Evolutionary conservation across 768 basidiomycete species (phyloP).

Genomic region (Tricholoma matsutake): DNA sequence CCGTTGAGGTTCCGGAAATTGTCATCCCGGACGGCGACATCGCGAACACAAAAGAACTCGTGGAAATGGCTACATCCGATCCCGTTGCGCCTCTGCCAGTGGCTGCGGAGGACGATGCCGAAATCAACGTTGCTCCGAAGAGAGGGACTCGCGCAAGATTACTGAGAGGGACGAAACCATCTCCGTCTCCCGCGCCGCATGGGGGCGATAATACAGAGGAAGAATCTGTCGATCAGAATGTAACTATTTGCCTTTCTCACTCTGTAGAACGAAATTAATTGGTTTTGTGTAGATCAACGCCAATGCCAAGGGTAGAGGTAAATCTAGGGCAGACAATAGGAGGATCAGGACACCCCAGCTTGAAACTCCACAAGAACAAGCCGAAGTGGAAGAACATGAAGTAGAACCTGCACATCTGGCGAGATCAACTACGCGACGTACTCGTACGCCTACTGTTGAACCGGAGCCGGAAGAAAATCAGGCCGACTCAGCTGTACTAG

Average conservation of each 20-base stretch:
- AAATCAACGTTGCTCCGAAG: neutral
- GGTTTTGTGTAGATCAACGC: neutral
- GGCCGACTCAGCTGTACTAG: neutral
- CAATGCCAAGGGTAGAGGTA: neutral
- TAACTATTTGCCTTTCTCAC: neutral
- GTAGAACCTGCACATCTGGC: neutral
- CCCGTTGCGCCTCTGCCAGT: neutral
- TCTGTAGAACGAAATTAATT: neutral
- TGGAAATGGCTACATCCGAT: neutral
- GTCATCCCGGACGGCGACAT: neutral
- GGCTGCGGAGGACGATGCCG: neutral
- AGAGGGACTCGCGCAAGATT: conserved; percentile 10
- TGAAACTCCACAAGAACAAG: neutral
- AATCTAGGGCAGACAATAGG: neutral
- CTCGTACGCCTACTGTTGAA: conserved; percentile 22
- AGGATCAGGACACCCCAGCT: neutral
- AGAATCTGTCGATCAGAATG: neutral
- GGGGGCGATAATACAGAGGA: neutral
- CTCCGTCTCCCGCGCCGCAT: neutral
- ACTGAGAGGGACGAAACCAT: neutral
- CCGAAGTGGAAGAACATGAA: neutral
- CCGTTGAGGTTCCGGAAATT: conserved; percentile 2
- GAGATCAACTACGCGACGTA: conserved; percentile 19
- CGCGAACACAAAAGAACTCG: neutral
- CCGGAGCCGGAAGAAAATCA: conserved; percentile 7